Evolutionary conservation across 345 rosid species (phyloP), one percentile per base, ranked within the genome.

Genomic region (Anastatica hierochuntica): DNA sequence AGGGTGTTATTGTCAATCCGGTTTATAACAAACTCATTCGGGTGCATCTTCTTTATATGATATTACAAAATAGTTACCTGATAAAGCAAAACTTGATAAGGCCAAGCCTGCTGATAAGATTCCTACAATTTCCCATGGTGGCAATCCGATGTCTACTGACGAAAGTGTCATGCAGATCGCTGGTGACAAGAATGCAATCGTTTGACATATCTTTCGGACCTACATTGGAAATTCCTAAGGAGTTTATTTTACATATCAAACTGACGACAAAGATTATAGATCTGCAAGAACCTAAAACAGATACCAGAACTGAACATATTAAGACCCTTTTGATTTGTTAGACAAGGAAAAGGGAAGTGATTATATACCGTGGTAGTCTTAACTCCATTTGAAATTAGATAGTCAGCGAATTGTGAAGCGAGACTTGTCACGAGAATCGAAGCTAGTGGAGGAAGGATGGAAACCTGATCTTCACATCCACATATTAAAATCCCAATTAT

Each of bases 401-500:
- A 76, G 72, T 90, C 98, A 31, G 98, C 95, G 44, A 81, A 46
- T 53, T 87, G 98, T 49, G 98, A 67, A 43, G 95, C 98, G 41
- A 80, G 34, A 60, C 73, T 82, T 24, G 89, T 80, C 56, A 87
- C 85, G 4, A 90, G 71, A 67, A 82, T 49, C 21, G 96, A 90
- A 72, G 96, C 90, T 68, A 87, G 61, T 19, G 98, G 95, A 55
- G 98, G 98, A 72, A 90, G 98, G 80, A 90, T 79, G 19, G 98
- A 90, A 55, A 90, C 96, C 98, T 90, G 84, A 47, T 58, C 69
- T 69, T 63, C 74, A 41, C 54, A 57, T 48, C 43, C 64, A 62
- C 43, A 61, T 16, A 39, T 40, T 14, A 35, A 49, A 49, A 43
- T 16, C 31, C 51, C 33, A 30, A 38, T 53, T 47, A n/a, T n/a